Evolutionary conservation across 2,329 filamentous ascomycete genomes (phyloP), one percentile per base, ranked within the genome.

Genomic region (Aspergillus novofumigatus): DNA sequence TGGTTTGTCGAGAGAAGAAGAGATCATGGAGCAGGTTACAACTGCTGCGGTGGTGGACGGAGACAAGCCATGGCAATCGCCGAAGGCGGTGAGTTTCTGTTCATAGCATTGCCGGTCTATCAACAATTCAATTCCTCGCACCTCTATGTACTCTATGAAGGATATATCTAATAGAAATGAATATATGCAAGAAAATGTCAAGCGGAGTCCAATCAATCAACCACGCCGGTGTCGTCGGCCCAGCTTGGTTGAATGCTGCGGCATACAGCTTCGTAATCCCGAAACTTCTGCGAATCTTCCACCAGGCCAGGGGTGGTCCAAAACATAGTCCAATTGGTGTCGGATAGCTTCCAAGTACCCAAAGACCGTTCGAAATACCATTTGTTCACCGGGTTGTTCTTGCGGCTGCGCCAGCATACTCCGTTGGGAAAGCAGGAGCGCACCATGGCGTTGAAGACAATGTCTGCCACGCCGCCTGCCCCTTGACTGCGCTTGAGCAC

Each of bases 271-370:
- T 91, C 87, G 67, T 92, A 92, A 69, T 92, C 88, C 58, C 73
- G 71, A 59, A 91, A 84, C 50, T 75, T 80, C 58, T 79, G 75
- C 38, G 79, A 76, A 58, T 83, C 70, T 54, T 80, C 80, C 49
- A 83, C 76, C 47, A 85, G 77, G 55, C 87, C 79, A 49, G 85
- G 83, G 0, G 89, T 94, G 1, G 94, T 99, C 92, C 94, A 99
- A 69, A 99, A 99, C 92, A 97, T 97, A 3, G 92, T 91, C 94
- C 94, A 99, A 65, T 92, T 88, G 49, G 84, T 90, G n/a, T 84
- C 86, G 0, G 83, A 81, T 41, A 99, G 77, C 76, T 95, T 94
- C 82, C 87, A 89, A 2, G 87, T 92, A 0, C 94, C 94, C 50
- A 84, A 79, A 2, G 90, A 91, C 50, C 94, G 83, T 75, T 99